A percentile compares a stretch with the other conserved stretches of the same genome.
Evolutionary conservation across 140 eudicot species (phyloP).

Genomic region (Bidens hawaiensis): DNA sequence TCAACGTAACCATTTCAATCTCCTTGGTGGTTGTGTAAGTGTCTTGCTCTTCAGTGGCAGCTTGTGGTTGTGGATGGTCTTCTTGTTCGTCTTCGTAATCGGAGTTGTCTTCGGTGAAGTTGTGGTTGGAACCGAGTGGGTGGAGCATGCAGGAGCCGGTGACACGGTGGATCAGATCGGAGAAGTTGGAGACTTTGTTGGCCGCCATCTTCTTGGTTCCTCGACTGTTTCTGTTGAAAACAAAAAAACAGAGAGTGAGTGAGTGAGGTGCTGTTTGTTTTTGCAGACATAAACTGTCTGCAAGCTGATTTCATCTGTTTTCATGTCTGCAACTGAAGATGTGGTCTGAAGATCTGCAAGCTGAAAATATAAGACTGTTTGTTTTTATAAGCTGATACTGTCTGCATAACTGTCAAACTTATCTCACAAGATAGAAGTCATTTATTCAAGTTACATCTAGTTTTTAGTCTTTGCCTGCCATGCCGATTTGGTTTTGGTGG

Average conservation of each 20-base stretch:
- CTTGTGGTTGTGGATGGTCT: neutral
- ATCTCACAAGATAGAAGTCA: no score
- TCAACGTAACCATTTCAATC: slow-evolving; percentile 40
- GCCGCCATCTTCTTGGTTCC: slow-evolving; percentile 28
- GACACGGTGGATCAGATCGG: slow-evolving; percentile 34
- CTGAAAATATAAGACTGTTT: no score
- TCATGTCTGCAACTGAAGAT: no score
- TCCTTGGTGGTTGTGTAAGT: slow-evolving; percentile 18
- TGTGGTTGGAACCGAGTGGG: slow-evolving; percentile 18
- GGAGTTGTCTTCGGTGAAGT: slow-evolving; percentile 27
- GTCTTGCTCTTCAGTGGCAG: slow-evolving; percentile 11
- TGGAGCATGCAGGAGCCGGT: slow-evolving; percentile 28
- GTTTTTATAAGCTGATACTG: no score
- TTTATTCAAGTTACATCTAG: no score
- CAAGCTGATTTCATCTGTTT: no score
- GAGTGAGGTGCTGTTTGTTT: no score
- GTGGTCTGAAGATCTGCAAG: no score
- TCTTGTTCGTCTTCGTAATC: slow-evolving; percentile 9
- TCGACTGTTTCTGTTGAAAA: slow-evolving; percentile 18
- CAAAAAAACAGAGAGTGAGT: neutral
- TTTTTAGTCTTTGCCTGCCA: no score
- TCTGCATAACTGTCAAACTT: no score
- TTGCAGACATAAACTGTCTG: no score
- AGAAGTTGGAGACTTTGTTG: slow-evolving; percentile 25
- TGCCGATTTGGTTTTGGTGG: no score